phyloP scores from a whole-genome alignment of 495 filamentous ascomycete genomes.

The Hypoxylon subgilvum region DNA sequence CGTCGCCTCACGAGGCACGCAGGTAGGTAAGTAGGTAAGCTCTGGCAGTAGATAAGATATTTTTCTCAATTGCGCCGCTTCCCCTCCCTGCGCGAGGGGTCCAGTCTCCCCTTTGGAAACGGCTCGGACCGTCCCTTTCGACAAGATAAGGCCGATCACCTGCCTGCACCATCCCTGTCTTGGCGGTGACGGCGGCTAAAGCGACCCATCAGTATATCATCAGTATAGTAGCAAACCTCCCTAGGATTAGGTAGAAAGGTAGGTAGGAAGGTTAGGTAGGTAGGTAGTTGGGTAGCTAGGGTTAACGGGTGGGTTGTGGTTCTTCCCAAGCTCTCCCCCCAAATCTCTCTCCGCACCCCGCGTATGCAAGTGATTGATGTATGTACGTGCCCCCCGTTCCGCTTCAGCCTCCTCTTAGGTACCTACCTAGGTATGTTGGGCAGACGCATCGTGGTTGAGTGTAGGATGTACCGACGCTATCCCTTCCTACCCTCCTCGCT shows the following conservation, averaged over 20 bases:
- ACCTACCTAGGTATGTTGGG: neutral
- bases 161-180: constrained; percentile 7
- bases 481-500: constrained; percentile 7
- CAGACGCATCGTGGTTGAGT: constrained; percentile 21
- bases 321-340: no score
- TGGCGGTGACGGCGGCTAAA: constrained; percentile 33
- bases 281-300: neutral
- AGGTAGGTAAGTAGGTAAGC: neutral
- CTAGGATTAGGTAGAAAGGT: neutral
- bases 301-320: neutral
- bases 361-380: constrained; percentile 33
- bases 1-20: constrained; percentile 16
- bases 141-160: constrained; percentile 27
- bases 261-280: neutral
- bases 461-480: constrained; percentile 28
- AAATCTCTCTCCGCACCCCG: constrained; percentile 17
- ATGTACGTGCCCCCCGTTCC: constrained; percentile 13
- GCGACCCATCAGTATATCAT: neutral
- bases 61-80: neutral
- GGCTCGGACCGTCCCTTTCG: constrained; percentile 29
- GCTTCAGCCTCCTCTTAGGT: constrained; percentile 27
- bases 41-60: no score
- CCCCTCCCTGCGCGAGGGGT: neutral
- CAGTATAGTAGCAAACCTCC: no score
- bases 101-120: constrained; percentile 4